Conservation (phyloP, 2,329 filamentous ascomycete genomes). For the Arthrinium phaeospermum region DNA sequence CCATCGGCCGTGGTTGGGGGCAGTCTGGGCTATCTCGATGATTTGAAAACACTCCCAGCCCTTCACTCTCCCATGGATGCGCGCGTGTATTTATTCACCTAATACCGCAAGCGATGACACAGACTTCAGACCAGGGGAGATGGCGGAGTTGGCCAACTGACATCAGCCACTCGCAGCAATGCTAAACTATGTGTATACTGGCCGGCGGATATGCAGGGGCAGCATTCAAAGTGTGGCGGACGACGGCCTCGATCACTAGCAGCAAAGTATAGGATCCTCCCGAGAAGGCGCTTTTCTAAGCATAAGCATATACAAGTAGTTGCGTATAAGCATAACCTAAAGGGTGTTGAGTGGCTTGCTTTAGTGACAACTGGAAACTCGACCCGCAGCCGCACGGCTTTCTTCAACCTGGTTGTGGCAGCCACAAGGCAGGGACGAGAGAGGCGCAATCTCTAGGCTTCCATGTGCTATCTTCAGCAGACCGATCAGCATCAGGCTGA, state of each 20-base stretch:
- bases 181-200: not conserved
- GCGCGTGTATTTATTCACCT: too few species aligned
- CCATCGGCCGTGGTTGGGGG: too few species aligned
- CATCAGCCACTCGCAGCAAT: not conserved
- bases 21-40: too few species aligned
- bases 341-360: not conserved
- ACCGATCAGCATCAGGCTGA: too few species aligned
- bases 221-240: not conserved
- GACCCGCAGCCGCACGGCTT: not conserved
- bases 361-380: not conserved
- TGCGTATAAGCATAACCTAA: not conserved
- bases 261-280: not conserved
- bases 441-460: too few species aligned
- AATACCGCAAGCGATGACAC: too few species aligned
- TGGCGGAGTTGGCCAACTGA: too few species aligned
- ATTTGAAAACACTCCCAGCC: too few species aligned
- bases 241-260: not conserved
- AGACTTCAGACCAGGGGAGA: not conserved
- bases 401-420: not conserved
- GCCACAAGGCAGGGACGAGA: not conserved
- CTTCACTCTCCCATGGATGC: too few species aligned
- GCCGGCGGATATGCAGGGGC: not conserved
- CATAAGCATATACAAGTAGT: too few species aligned
- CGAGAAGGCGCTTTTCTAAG: not conserved
- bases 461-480: too few species aligned